Conservation (phyloP, 306 rosid species). For the Rubus idaeus region DNA sequence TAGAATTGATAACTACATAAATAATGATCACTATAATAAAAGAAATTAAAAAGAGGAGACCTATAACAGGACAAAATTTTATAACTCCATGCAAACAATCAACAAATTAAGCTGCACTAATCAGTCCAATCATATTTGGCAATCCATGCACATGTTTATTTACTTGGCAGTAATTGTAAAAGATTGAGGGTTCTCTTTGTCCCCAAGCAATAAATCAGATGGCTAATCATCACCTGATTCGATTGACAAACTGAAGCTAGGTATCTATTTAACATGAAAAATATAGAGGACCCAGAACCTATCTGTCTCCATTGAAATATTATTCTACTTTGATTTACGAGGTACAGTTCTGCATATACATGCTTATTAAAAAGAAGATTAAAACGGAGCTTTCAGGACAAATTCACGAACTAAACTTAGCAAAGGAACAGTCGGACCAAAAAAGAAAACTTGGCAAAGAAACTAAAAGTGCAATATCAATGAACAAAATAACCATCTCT, state of each 20-base stretch:
- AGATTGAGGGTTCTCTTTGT: conserved; percentile 3
- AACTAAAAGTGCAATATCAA: conserved; percentile 15
- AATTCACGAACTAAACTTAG: not conserved
- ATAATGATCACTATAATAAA: not conserved
- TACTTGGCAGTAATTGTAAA: conserved; percentile 1
- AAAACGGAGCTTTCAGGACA: conserved; percentile 7
- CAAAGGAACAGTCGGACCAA: not conserved
- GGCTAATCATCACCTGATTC: not conserved
- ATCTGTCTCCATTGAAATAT: not conserved
- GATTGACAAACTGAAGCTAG: conserved; percentile 2
- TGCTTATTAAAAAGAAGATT: conserved; percentile 11
- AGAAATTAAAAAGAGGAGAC: conserved; percentile 26
- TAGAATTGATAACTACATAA: conserved; percentile 5
- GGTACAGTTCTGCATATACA: conserved; percentile 7
- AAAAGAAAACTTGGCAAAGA: not conserved
- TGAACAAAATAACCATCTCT: conserved; percentile 20
- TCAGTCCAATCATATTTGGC: not conserved
- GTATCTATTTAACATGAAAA: not conserved
- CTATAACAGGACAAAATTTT: conserved; percentile 25
- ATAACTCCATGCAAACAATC: conserved; percentile 6
- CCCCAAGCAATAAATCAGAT: not conserved
- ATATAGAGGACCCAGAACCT: conserved; percentile 7
- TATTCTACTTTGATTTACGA: not conserved
- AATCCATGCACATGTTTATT: not conserved
- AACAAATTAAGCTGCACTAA: not conserved